Conservation (phyloP, 139 green algal genomes). For the Chlamydomonas asymmetrica region DNA sequence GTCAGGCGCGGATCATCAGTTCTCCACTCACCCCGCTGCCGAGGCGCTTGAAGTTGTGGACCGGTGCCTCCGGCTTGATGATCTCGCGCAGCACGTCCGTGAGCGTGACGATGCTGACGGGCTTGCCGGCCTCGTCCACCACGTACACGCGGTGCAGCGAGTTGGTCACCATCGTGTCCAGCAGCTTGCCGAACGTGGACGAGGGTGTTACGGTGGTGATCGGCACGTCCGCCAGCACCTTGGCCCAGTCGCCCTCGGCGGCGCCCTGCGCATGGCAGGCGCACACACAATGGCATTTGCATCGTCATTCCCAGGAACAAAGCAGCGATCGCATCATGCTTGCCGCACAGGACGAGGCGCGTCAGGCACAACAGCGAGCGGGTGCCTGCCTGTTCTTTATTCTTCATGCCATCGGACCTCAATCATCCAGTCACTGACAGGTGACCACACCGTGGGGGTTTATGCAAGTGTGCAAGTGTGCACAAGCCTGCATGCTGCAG, state of each 20-base stretch:
- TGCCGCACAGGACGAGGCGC: no score
- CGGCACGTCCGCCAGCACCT: constrained; percentile 26
- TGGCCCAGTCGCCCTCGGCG: constrained; percentile 18
- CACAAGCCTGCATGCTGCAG: no score
- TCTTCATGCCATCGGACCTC: no score
- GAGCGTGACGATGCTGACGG: constrained; percentile 51
- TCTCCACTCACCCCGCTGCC: constrained; percentile 12
- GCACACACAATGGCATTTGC: neutral
- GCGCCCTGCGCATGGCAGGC: constrained; percentile 22
- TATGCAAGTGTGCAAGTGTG: no score
- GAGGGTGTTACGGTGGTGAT: constrained; percentile 25
- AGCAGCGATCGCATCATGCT: no score
- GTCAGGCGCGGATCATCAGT: no score
- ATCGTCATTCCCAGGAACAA: no score
- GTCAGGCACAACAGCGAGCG: no score
- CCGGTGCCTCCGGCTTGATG: constrained; percentile 28
- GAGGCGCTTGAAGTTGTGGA: constrained; percentile 26
- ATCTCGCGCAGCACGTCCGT: constrained; percentile 51
- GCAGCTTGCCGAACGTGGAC: constrained; percentile 40
- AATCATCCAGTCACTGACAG: no score
- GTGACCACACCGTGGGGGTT: no score
- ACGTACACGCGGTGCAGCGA: constrained; percentile 59
- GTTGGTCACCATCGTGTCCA: constrained; percentile 28
- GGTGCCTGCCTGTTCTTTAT: no score
- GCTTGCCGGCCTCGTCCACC: constrained; percentile 34